These are phyloP conservation scores for Cystobasidium slooffiae DNA, from an alignment of 1,284 basidiomycete species.

Conservation along the genomic window DNA sequence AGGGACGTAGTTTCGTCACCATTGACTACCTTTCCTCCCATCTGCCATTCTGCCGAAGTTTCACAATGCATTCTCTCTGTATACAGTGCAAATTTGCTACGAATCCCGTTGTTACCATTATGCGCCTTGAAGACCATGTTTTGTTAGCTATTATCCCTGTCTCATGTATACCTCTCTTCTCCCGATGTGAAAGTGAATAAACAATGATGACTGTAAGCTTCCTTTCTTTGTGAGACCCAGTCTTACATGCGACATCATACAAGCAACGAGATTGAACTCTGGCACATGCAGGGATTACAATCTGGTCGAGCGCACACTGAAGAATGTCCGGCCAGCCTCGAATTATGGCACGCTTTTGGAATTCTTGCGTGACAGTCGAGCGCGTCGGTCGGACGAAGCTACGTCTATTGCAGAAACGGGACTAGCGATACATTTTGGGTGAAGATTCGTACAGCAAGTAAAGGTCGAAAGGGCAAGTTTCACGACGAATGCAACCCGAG, in stretches of 20 bases:
- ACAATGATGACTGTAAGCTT: neutral
- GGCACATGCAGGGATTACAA: no score
- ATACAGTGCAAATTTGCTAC: slow-evolving; percentile 3
- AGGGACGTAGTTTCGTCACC: no score
- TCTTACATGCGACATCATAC: no score
- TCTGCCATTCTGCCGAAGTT: neutral
- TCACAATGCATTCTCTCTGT: neutral
- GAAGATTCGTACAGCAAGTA: neutral
- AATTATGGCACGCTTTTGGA: no score
- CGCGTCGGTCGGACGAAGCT: neutral
- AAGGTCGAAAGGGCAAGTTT: neutral
- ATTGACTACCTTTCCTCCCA: no score
- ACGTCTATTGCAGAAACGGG: slow-evolving; percentile 14
- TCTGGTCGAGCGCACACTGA: no score
- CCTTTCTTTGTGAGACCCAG: no score
- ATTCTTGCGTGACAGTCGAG: no score
- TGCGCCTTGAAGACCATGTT: neutral
- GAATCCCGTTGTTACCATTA: neutral
- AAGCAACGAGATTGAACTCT: no score
- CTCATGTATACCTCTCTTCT: slow-evolving; percentile 1
- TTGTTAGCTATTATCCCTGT: neutral
- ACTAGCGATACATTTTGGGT: slow-evolving; percentile 11
- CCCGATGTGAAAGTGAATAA: neutral
- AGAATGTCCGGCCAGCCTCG: no score
- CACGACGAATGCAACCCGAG: no score